A percentile compares a stretch with the other conserved stretches of the same genome.
phyloP scores from a whole-genome alignment of 2,329 filamentous ascomycete species.

The Nigrograna mackinnonii region DNA sequence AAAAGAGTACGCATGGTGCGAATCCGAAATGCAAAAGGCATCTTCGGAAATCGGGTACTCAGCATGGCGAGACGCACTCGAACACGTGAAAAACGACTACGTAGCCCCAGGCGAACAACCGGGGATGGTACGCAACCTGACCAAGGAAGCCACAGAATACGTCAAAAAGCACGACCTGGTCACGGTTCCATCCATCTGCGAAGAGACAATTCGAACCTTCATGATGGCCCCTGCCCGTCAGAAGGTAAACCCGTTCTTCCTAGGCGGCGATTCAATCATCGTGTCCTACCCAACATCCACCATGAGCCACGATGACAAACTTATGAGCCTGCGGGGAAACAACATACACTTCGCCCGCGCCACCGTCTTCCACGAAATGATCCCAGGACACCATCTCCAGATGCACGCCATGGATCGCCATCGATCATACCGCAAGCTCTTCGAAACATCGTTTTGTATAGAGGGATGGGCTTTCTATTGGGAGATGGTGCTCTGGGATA shows the following conservation, averaged over 20 bases:
- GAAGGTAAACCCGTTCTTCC: conserved; percentile 62
- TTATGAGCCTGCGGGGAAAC: conserved; percentile 65
- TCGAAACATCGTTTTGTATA: conserved; percentile 62
- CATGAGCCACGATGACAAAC: conserved; percentile 59
- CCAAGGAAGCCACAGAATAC: conserved; percentile 56
- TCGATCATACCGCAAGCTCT: conserved; percentile 55
- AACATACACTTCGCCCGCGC: conserved; percentile 61
- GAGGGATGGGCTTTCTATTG: conserved; percentile 67
- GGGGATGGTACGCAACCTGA: conserved; percentile 55
- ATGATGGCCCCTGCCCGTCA: conserved; percentile 61
- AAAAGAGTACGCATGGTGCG: conserved; percentile 60
- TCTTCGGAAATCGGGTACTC: conserved; percentile 53
- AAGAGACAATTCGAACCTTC: conserved; percentile 58
- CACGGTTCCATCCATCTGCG: conserved; percentile 58
- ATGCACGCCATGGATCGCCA: conserved; percentile 52
- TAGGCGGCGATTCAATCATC: conserved; percentile 58
- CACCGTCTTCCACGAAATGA: conserved; percentile 65
- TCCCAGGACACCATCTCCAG: conserved; percentile 63
- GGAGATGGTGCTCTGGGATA: conserved; percentile 62
- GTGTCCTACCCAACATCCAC: conserved; percentile 60
- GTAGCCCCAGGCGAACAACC: conserved; percentile 60
- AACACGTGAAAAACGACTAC: conserved; percentile 59
- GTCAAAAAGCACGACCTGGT: conserved; percentile 59
- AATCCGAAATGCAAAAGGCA: conserved; percentile 57
- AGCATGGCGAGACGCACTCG: conserved; percentile 58